These are phyloP conservation scores for Albizia julibrissin DNA, from an alignment of 306 rosid genomes.

Conservation along the genomic window DNA sequence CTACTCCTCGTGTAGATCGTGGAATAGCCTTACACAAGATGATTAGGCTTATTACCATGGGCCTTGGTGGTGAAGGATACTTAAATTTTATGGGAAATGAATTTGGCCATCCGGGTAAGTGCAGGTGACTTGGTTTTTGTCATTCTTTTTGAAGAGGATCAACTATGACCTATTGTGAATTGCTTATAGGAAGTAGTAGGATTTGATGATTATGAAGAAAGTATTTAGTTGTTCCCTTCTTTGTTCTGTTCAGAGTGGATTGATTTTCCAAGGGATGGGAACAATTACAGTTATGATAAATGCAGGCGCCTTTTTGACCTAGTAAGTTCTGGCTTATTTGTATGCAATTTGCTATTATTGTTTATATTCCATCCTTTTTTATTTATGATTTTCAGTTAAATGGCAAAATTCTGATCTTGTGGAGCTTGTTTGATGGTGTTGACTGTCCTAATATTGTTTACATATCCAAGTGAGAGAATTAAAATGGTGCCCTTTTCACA, in stretches of 20 bases:
- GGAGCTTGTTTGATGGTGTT: slow-evolving; percentile 11
- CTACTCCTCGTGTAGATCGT: slow-evolving; percentile 85
- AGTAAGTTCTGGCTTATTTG: slow-evolving; percentile 50
- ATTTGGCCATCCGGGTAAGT: slow-evolving; percentile 97
- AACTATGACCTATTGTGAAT: not conserved
- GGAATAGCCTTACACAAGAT: slow-evolving; percentile 97
- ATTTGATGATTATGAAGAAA: slow-evolving; percentile 29
- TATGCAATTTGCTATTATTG: slow-evolving; percentile 18
- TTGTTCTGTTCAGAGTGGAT: slow-evolving; percentile 80
- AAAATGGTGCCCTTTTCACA: slow-evolving; percentile 4
- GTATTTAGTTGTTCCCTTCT: slow-evolving; percentile 22
- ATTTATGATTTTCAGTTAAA: slow-evolving; percentile 28
- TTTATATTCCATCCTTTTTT: slow-evolving; percentile 23
- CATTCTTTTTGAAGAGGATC: slow-evolving; percentile 30
- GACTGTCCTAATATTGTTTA: slow-evolving; percentile 15
- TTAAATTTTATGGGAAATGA: slow-evolving; percentile 99
- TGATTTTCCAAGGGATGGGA: slow-evolving; percentile 89
- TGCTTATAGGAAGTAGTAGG: slow-evolving; percentile 20
- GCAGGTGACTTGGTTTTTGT: slow-evolving; percentile 33
- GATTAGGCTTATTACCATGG: slow-evolving; percentile 96
- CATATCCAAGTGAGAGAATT: slow-evolving; percentile 6
- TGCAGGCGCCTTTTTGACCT: slow-evolving; percentile 59
- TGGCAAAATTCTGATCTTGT: slow-evolving; percentile 5
- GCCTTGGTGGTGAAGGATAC: slow-evolving; percentile 98
- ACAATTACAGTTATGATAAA: slow-evolving; percentile 4